Percentiles rank a stretch among this genome's conserved stretches.
These are phyloP conservation scores for Kitagawia praeruptora DNA, from an alignment of 129 eudicot species.

Conservation along the genomic window DNA sequence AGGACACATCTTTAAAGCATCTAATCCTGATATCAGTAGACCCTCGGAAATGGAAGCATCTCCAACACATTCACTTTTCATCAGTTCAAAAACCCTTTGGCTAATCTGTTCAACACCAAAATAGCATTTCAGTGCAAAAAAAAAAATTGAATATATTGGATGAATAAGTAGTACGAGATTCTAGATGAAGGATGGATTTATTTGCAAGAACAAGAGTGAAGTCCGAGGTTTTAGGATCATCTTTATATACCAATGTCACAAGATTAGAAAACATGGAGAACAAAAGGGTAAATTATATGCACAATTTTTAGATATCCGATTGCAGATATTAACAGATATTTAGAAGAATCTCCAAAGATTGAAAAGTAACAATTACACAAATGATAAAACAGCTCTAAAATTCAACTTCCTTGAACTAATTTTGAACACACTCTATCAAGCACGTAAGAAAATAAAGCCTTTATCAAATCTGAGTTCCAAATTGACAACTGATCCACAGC, in stretches of 20 bases:
- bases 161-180: not conserved
- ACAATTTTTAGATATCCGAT: not conserved
- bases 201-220: not conserved
- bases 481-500: not conserved
- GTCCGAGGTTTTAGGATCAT: not conserved
- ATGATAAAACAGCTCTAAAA: not conserved
- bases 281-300: not conserved
- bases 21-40: constrained; percentile 28
- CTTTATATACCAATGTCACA: not conserved
- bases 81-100: constrained; percentile 69
- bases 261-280: not conserved
- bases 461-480: not conserved
- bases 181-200: not conserved
- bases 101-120: constrained; percentile 52
- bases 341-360: not conserved
- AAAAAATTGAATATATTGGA: not conserved
- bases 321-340: not conserved
- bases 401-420: not conserved
- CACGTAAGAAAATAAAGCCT: no score
- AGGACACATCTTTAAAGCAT: constrained; percentile 30
- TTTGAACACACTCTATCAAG: not conserved
- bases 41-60: constrained; percentile 23
- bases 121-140: constrained; percentile 2
- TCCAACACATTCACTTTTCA: constrained; percentile 43
- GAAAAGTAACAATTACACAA: not conserved